Percentiles rank a stretch among this genome's conserved stretches.
Evolutionary conservation across 2,329 filamentous ascomycete species (phyloP).

Genomic region (Alternaria dauci): DNA sequence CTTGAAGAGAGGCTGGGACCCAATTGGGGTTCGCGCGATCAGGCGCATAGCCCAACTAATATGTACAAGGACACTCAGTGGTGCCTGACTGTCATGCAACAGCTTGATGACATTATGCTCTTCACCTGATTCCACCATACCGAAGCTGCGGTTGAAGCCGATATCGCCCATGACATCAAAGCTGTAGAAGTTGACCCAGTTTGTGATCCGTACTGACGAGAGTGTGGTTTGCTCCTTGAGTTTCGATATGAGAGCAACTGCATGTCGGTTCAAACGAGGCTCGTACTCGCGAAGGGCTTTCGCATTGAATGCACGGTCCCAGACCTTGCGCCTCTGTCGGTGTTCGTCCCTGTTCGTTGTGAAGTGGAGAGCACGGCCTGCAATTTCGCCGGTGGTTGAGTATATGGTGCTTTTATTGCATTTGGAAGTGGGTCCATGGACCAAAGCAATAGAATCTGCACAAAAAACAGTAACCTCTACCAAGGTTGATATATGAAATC

Average conservation of each 20-base stretch:
- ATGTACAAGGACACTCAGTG: conserved; percentile 32
- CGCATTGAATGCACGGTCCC: conserved; percentile 46
- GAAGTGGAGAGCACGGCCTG: conserved; percentile 35
- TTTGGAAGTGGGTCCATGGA: conserved; percentile 41
- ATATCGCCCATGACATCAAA: conserved; percentile 62
- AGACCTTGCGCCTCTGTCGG: conserved; percentile 39
- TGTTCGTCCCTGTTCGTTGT: conserved; percentile 44
- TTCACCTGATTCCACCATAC: conserved; percentile 45
- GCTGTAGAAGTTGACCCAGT: conserved; percentile 53
- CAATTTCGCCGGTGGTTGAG: conserved; percentile 21
- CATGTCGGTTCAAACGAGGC: conserved; percentile 44
- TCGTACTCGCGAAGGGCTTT: conserved; percentile 49
- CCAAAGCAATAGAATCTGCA: conserved; percentile 37
- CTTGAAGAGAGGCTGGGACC: conserved; percentile 31
- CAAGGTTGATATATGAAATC: background rate
- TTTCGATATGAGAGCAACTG: conserved; percentile 34
- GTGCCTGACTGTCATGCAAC: conserved; percentile 36
- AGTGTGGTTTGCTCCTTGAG: conserved; percentile 32
- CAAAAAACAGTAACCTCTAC: conserved; percentile 41
- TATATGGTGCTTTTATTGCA: conserved; percentile 46
- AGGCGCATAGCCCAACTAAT: conserved; percentile 33
- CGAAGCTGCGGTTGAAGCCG: conserved; percentile 53
- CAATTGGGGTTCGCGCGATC: conserved; percentile 24
- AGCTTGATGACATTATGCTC: conserved; percentile 39
- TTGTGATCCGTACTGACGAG: conserved; percentile 36